Conservation (phyloP, 495 filamentous ascomycete species). For the Lasiosphaeriaceae sp. region DNA sequence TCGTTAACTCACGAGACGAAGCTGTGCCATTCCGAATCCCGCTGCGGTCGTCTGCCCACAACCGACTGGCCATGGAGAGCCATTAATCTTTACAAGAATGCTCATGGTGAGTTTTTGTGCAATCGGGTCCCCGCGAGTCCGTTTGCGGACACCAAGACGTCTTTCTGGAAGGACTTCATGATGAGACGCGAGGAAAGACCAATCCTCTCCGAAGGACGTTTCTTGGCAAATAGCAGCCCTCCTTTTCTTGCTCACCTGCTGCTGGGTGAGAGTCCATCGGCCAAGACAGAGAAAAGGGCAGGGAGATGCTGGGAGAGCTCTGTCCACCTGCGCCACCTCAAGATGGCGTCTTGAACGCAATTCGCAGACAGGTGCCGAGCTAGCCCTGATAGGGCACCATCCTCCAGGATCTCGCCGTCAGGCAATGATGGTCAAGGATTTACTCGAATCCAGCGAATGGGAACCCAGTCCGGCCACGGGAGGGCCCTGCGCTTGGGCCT, state of each 20-base stretch:
- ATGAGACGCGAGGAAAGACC: background rate
- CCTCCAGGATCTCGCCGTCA: constrained; percentile 17
- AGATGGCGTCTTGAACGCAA: constrained; percentile 2
- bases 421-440: constrained; percentile 12
- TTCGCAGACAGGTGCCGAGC: constrained; percentile 16
- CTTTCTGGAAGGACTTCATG: background rate
- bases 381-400: constrained; percentile 17
- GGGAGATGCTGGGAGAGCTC: too few species aligned
- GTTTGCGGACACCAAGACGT: background rate
- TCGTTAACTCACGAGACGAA: too few species aligned
- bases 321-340: background rate
- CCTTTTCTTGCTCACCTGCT: background rate
- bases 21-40: too few species aligned
- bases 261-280: too few species aligned
- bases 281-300: too few species aligned
- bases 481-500: constrained; percentile 25
- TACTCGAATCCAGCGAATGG: constrained; percentile 23
- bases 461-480: constrained; percentile 20
- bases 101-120: background rate
- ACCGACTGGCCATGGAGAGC: background rate
- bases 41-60: too few species aligned
- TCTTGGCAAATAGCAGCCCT: background rate
- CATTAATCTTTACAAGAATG: background rate
- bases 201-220: background rate
- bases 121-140: background rate